Conservation (phyloP, 257 asterid species). For the Paraleonurus japonicus region DNA sequence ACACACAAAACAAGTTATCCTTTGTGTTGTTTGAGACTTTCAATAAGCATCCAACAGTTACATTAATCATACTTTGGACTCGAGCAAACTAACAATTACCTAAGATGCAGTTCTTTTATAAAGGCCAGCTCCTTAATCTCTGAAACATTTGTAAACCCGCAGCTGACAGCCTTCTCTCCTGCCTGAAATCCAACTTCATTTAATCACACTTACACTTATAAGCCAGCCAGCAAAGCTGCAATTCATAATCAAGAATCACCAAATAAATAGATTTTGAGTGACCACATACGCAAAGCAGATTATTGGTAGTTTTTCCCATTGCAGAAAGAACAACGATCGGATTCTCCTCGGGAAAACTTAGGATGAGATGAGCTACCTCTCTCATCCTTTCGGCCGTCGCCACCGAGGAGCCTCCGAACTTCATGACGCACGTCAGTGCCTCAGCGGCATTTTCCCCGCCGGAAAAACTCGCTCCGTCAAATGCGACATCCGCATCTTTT, state of each 20-base stretch:
- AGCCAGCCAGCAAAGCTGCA: neutral
- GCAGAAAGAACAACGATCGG: slow-evolving; percentile 87
- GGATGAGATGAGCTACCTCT: slow-evolving; percentile 69
- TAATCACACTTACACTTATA: neutral
- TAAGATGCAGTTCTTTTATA: slow-evolving; percentile 57
- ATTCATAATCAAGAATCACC: neutral
- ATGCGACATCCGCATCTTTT: slow-evolving; percentile 16
- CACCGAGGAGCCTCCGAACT: slow-evolving; percentile 88
- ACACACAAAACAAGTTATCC: neutral
- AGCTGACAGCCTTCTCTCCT: slow-evolving; percentile 71
- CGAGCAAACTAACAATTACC: slow-evolving; percentile 35
- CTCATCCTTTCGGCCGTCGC: slow-evolving; percentile 63
- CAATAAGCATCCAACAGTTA: neutral
- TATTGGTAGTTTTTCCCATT: slow-evolving; percentile 83
- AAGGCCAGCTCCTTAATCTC: slow-evolving; percentile 52
- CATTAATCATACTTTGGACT: neutral
- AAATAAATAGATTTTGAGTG: slow-evolving; percentile 2
- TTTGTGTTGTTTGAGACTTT: neutral
- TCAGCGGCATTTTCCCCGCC: slow-evolving; percentile 12
- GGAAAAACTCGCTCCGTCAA: slow-evolving; percentile 15
- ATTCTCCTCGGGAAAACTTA: slow-evolving; percentile 74
- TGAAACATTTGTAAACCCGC: slow-evolving; percentile 58
- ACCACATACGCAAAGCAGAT: slow-evolving; percentile 50
- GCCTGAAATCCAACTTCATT: slow-evolving; percentile 44
- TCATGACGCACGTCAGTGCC: slow-evolving; percentile 51